Evolutionary conservation across 495 filamentous ascomycete species (phyloP), one percentile per base, ranked within the genome.

Genomic region (Amniculicola lignicola): DNA sequence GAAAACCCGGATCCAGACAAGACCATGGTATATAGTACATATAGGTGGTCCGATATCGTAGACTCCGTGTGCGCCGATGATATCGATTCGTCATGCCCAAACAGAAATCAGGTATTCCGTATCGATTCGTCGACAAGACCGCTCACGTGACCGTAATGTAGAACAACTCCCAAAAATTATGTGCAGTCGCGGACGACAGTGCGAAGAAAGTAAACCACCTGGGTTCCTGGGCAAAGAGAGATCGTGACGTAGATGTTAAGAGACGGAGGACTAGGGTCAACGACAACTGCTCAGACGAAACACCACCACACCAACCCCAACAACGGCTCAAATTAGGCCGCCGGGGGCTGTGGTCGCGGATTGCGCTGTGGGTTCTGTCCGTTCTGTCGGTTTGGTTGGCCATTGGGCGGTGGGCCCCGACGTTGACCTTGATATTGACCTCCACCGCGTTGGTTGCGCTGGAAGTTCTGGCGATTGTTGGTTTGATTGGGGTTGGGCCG

Each of bases 11-110:
- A 59, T 59, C 54, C 54, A 50, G 53, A 44, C 46, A 22, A 37
- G 54, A 54, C 51, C 56, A 39, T 45, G 51, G 48, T 38, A 59
- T 64, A 64, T 64, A 64, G 46, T 64, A 64, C 61, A 64, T 51
- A 51, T 57, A 18, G 31, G 48, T 27, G 46, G 51, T 49, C 35
- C n/a, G 56, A 64, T 47, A 51, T 52, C 46, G 48, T 41, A 48
- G 50, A 59, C 56, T 47, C 61, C 56, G 31, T 46, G 39, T 52
- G 56, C 61, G 61, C 61, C 61, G 45, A 44, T 49, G 40, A 12
- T 22, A 44, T 52, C 59, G 59, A 63, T 57, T 59, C 54, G 54
- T 63, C 15, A 63, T 53, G 40, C 48, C 59, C 51, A 59, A 63
- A 42, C 23, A 45, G 6, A 43, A 63, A 58, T 47, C 54, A 60